A percentile compares a stretch with the other conserved stretches of the same genome.
phyloP scores from a whole-genome alignment of 169 alveolate species.

The Eimeria acervulina region DNA sequence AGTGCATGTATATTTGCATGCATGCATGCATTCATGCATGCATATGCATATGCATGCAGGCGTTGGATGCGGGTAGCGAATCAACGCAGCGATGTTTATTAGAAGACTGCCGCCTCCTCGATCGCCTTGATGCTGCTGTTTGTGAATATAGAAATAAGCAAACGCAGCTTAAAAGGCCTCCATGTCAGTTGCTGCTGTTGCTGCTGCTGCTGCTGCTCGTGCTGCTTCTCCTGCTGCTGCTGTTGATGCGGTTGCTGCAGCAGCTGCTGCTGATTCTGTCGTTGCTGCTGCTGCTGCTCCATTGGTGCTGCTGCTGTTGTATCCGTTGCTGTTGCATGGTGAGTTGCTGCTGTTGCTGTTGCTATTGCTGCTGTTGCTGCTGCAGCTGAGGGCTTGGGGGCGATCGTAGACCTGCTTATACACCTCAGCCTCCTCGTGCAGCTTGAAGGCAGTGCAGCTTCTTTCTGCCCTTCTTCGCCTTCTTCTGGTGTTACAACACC shows the following conservation, averaged over 20 bases:
- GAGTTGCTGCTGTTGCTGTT: not conserved
- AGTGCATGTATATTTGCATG: not conserved
- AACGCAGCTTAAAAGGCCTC: slow-evolving; percentile 7
- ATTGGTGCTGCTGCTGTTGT: not conserved
- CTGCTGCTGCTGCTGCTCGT: not conserved
- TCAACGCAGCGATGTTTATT: slow-evolving; percentile 44
- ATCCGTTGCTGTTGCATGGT: not conserved
- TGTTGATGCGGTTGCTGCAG: not conserved
- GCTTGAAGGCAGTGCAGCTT: not conserved
- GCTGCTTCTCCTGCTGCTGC: no score
- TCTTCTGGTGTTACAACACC: slow-evolving; percentile 50
- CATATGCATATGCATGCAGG: slow-evolving; percentile 57
- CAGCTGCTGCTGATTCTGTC: no score
- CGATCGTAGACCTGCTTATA: slow-evolving; percentile 23
- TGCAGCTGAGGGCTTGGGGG: slow-evolving; percentile 34
- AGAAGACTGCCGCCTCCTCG: slow-evolving; percentile 69
- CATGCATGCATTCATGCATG: not conserved
- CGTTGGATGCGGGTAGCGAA: slow-evolving; percentile 39
- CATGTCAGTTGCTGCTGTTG: not conserved
- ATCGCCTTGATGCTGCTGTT: slow-evolving; percentile 71
- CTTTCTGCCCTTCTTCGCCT: slow-evolving; percentile 67
- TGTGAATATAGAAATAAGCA: slow-evolving; percentile 21
- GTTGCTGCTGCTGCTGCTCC: not conserved
- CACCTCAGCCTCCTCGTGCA: slow-evolving; percentile 38
- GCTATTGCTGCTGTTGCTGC: slow-evolving; percentile 37